These are phyloP conservation scores for Vaccinium macrocarpon DNA, from an alignment of 148 eudicot genomes.

Conservation along the genomic window DNA sequence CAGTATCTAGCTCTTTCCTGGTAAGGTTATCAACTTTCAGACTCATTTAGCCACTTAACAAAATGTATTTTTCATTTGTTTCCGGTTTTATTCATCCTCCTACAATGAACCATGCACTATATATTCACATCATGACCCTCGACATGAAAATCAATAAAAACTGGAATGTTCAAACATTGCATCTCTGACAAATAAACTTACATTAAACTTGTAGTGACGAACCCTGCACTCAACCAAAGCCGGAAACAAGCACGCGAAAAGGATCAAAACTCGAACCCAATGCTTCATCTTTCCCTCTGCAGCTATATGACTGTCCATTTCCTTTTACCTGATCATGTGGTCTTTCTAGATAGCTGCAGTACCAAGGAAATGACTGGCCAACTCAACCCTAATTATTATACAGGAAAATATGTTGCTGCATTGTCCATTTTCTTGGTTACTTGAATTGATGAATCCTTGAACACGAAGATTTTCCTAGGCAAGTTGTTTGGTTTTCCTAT, in stretches of 20 bases:
- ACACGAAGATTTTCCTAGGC: conserved; percentile 20
- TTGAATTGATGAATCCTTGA: conserved; percentile 28
- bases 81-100: background rate
- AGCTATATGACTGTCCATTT: background rate
- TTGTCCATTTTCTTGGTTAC: conserved; percentile 42
- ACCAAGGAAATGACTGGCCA: conserved; percentile 16
- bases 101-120: background rate
- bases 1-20: background rate
- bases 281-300: conserved; percentile 17
- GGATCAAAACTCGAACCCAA: conserved; percentile 34
- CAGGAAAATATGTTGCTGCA: conserved; percentile 25
- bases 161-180: background rate
- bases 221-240: conserved; percentile 34
- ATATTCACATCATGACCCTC: background rate
- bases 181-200: conserved; percentile 21
- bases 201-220: conserved; percentile 52
- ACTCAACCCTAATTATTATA: conserved; percentile 31
- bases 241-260: conserved; percentile 29
- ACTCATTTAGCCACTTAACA: background rate
- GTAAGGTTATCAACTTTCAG: background rate
- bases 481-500: background rate
- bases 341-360: conserved; percentile 14
- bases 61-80: background rate
- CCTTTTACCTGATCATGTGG: background rate
- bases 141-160: background rate